Conservation (phyloP, 2,329 filamentous ascomycete genomes). For the Nemania serpens region DNA sequence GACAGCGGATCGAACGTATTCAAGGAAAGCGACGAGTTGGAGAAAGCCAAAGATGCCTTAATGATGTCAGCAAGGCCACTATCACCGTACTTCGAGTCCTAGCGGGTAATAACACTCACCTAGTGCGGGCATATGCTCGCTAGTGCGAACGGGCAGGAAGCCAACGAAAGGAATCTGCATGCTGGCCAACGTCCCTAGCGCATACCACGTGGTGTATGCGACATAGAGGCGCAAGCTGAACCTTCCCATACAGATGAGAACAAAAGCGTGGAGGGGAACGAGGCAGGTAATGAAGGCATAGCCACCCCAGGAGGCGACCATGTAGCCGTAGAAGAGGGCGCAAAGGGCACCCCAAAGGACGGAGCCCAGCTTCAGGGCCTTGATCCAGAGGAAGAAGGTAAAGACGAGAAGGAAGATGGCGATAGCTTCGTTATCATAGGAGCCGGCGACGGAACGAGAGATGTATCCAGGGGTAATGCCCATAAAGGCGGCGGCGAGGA, state of each 20-base stretch:
- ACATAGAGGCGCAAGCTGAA: slow-evolving; percentile 95
- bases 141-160: slow-evolving; percentile 93
- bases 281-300: slow-evolving; percentile 99
- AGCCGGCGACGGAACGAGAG: slow-evolving; percentile 94
- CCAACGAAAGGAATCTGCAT: slow-evolving; percentile 99
- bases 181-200: slow-evolving; percentile 90
- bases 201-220: slow-evolving; percentile 98
- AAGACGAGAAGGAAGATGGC: slow-evolving; percentile 98
- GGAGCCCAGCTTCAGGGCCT: slow-evolving; percentile 93
- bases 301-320: slow-evolving; percentile 99
- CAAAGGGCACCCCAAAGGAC: slow-evolving; percentile 96
- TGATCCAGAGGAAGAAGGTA: slow-evolving; percentile 99
- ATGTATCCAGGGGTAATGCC: slow-evolving; percentile 98
- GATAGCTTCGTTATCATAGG: slow-evolving; percentile 99
- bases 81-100: background rate
- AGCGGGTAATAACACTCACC: slow-evolving; percentile 57
- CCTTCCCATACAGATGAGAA: slow-evolving; percentile 93
- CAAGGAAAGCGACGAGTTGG: slow-evolving; percentile 89
- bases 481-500: slow-evolving; percentile 95
- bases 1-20: slow-evolving; percentile 86
- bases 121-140: slow-evolving; percentile 96
- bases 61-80: slow-evolving; percentile 20
- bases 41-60: slow-evolving; percentile 92
- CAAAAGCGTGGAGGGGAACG: slow-evolving; percentile 90
- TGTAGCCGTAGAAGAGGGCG: slow-evolving; percentile 98